A percentile compares a stretch with the other conserved stretches of the same genome.
Conservation (phyloP, 768 basidiomycete genomes). For the Hericium erinaceus region DNA sequence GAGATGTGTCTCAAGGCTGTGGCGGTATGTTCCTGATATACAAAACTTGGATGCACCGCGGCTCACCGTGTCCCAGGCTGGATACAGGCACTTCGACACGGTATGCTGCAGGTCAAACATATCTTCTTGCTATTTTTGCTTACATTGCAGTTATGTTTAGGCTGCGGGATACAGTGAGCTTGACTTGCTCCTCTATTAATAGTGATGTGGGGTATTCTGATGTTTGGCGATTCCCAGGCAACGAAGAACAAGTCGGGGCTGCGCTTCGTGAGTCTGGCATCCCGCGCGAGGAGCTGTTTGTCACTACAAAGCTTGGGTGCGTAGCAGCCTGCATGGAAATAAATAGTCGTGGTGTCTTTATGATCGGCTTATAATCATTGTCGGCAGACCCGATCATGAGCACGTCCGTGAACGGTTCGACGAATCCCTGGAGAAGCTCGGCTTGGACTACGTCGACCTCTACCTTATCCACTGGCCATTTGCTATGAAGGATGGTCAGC, state of each 20-base stretch:
- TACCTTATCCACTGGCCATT: constrained; percentile 31
- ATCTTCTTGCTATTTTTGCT: background rate
- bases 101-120: background rate
- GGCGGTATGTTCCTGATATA: background rate
- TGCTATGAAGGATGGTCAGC: constrained; percentile 6
- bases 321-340: background rate
- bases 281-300: constrained; percentile 34
- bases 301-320: constrained; percentile 42
- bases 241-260: constrained; percentile 36
- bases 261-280: constrained; percentile 37
- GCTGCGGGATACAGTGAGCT: background rate
- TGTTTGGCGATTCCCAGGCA: constrained; percentile 16
- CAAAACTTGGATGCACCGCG: background rate
- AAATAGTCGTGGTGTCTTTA: no score
- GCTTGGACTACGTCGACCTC: constrained; percentile 29
- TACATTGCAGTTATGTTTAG: background rate
- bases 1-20: constrained; percentile 8
- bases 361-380: no score
- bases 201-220: background rate
- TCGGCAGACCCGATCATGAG: constrained; percentile 15
- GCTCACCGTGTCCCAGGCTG: background rate
- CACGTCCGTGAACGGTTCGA: constrained; percentile 23
- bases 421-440: constrained; percentile 21
- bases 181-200: background rate
- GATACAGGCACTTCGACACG: constrained; percentile 4